Base-by-base conservation (phyloP, 2,329 filamentous ascomycete species). In the Zymoseptoria brevis region DNA sequence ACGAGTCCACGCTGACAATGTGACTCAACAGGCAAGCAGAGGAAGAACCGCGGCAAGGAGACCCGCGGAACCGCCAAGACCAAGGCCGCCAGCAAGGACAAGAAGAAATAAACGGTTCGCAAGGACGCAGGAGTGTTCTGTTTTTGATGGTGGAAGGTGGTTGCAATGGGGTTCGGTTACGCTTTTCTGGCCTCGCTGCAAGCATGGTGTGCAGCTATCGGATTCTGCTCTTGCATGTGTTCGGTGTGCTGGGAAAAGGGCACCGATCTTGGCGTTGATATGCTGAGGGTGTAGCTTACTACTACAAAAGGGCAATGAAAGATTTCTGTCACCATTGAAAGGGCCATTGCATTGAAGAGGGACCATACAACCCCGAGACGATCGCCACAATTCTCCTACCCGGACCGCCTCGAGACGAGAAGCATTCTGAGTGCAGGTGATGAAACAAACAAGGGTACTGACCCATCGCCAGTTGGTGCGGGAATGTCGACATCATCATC, bases 11-110 rank as follows among this genome's bases (percentile, higher is more conserved):
- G 58, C 65, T 67, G 54, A 67, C 60, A 60, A 41, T 55, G 21
- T 29, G 19, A 24, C 29, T 26, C 24, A 19, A 56, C 81, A 97
- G 93, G 93, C 88, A 99, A 99, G 86, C 94, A 97, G 84, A 89
- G 94, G 84, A 99, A 99, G 90, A 99, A 99, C 90, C 87, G 93
- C 80, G 87, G 89, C 82, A 97, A 99, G 91, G 94, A 93, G 77
- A 88, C 96, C 80, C 89, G 94, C 73, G 94, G 94, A 78, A 96
- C 90, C 74, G 93, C 91, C 75, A 99, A 99, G 90, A 87, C 87
- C 84, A 96, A 96, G 90, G 91, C 91, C 79, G 87, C 87, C 77
- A 86, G 87, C 83, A 85, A 88, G 80, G 94, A 95, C 87, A 96
- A 96, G 88, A 90, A 80, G 80, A 73, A 73, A 70, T 73, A 73